A percentile compares a stretch with the other conserved stretches of the same genome.
Conservation (phyloP, 768 basidiomycete species). For the Tricholoma saponaceum region DNA sequence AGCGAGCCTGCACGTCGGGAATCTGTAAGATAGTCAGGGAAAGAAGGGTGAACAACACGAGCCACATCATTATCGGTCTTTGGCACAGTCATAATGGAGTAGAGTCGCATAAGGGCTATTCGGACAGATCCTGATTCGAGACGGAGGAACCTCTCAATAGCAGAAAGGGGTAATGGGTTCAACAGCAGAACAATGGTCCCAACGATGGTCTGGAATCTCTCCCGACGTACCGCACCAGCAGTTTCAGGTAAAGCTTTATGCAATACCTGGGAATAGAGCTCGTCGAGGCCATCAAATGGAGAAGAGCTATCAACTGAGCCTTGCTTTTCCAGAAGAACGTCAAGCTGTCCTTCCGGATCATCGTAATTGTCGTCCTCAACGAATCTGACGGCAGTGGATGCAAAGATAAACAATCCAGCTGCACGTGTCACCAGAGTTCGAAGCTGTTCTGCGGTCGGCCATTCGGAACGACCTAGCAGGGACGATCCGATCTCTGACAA, state of each 20-base stretch:
- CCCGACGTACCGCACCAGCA: background rate
- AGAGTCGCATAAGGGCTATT: background rate
- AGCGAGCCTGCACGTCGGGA: background rate
- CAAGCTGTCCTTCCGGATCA: too few species aligned
- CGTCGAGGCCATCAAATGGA: background rate
- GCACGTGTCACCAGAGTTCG: background rate
- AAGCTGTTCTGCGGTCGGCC: background rate
- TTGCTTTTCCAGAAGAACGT: too few species aligned
- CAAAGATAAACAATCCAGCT: background rate
- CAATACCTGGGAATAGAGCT: background rate
- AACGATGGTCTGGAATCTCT: background rate
- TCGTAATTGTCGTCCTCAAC: too few species aligned
- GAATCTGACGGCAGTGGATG: too few species aligned
- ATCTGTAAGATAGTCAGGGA: background rate
- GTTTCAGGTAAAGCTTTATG: background rate
- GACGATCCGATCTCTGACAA: background rate
- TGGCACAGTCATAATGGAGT: background rate
- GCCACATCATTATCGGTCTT: background rate
- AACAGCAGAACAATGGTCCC: background rate
- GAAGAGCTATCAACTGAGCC: too few species aligned
- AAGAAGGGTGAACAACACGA: background rate
- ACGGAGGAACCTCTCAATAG: background rate
- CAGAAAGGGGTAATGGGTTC: background rate
- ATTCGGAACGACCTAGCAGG: background rate
- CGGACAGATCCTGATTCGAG: background rate